Conservation (phyloP, 805 yeast species). For the Zygotorulaspora chibaensis region DNA sequence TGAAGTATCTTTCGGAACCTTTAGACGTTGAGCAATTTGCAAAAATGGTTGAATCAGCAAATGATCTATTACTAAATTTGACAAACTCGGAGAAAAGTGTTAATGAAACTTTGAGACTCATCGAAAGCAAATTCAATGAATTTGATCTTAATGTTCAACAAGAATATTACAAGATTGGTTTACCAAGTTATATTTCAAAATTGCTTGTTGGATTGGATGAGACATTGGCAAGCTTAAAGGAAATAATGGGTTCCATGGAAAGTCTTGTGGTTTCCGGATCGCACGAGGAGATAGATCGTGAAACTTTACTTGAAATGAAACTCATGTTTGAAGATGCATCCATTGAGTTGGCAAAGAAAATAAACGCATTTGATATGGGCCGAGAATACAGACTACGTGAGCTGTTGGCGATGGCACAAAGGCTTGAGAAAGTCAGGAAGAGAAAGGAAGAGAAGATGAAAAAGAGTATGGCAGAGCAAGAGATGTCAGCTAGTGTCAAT, state of each 20-base stretch:
- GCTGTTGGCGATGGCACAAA: conserved; percentile 23
- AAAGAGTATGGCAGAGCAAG: conserved; percentile 11
- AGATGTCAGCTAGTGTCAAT: conserved; percentile 3
- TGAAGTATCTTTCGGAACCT: conserved; percentile 44
- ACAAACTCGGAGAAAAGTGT: conserved; percentile 43
- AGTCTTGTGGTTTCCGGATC: conserved; percentile 27
- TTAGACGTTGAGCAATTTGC: conserved; percentile 45
- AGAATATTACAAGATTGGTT: conserved; percentile 45
- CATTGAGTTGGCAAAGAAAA: conserved; percentile 14
- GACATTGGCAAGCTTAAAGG: conserved; percentile 13
- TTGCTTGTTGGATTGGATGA: conserved; percentile 13
- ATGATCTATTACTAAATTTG: conserved; percentile 38
- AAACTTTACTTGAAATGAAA: conserved; percentile 33
- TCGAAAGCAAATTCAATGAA: conserved; percentile 42
- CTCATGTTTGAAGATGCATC: conserved; percentile 23
- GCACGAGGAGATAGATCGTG: conserved; percentile 24
- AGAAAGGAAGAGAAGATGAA: conserved; percentile 26
- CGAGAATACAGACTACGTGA: conserved; percentile 34
- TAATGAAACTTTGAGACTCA: conserved; percentile 42
- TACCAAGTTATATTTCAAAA: conserved; percentile 21
- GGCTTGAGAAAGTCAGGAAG: conserved; percentile 24
- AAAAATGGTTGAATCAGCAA: conserved; percentile 42
- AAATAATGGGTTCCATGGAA: conserved; percentile 14
- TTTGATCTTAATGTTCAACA: conserved; percentile 49
- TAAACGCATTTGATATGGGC: conserved; percentile 17